Evolutionary conservation across 306 rosid genomes (phyloP).

Genomic region (Acacia confusa): DNA sequence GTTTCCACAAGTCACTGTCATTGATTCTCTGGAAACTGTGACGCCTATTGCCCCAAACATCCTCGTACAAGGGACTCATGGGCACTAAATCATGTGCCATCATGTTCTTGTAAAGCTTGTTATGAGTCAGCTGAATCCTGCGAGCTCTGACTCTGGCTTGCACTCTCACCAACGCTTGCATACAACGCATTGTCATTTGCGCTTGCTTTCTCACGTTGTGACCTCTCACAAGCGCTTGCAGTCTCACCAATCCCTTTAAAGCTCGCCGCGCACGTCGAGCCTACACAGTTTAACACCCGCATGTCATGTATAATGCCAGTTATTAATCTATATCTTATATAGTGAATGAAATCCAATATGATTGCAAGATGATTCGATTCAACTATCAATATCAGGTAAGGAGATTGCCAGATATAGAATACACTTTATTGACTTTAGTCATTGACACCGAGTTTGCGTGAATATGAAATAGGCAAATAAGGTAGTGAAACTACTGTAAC

Average conservation of each 20-base stretch:
- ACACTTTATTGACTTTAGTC: not conserved
- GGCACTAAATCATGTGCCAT: conserved; percentile 37
- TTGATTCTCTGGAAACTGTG: conserved; percentile 45
- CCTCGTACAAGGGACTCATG: conserved; percentile 46
- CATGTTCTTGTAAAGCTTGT: conserved; percentile 45
- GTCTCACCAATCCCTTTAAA: conserved; percentile 81
- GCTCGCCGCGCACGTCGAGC: conserved; percentile 92
- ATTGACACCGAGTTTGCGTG: not conserved
- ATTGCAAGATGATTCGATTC: not conserved
- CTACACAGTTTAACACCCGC: conserved; percentile 36
- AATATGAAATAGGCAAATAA: not conserved
- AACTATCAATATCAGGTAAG: not conserved
- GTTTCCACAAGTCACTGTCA: conserved; percentile 52
- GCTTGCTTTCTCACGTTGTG: conserved; percentile 95
- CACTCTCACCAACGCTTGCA: conserved; percentile 92
- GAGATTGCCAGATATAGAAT: not conserved
- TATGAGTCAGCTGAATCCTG: conserved; percentile 57
- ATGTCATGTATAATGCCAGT: not conserved
- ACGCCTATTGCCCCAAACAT: conserved; percentile 46
- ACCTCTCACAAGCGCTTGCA: conserved; percentile 94
- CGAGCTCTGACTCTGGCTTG: conserved; percentile 82
- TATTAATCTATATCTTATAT: not conserved
- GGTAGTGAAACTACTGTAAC: not conserved
- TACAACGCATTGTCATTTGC: conserved; percentile 92
- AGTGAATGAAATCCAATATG: not conserved